Base-by-base conservation (phyloP, 2,329 filamentous ascomycete genomes). In the Aspergillus eucalypticola region DNA sequence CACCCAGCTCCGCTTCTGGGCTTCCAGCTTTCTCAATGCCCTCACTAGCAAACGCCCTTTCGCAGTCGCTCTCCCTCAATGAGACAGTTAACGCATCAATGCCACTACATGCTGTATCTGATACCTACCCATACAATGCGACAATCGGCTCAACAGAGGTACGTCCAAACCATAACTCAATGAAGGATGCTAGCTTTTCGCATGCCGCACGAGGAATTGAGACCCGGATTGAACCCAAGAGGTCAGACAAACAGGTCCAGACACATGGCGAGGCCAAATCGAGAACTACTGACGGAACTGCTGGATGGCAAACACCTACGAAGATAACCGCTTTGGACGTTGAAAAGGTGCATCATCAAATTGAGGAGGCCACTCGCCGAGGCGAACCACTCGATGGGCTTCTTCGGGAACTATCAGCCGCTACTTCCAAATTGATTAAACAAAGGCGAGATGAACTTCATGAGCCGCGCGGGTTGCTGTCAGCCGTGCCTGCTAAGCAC, bases 331-430 rank as follows among this genome's bases (percentile, higher is more conserved):
- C 66, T 6, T 49, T 61, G 7, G 67, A 71, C 11, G 60, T 75
- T 56, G 65, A 62, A 21, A 59, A 60, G n/a, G 41, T 75, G 27
- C 73, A 75, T 55, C 64, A 62, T 27, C 68, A 64, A 21, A 74
- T 74, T 15, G 71, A 74, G 59, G 64, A 67, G 46, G 70, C 72
- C 17, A 69, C 66, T 27, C 67, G 66, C 48, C 66, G 64, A 10
- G 69, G 69, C 15, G 68, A 72, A 23, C 60, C 69, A 11, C 60
- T 74, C 23, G 69, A 70, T 17, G 64, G 50, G 11, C 66, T 74
- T 6, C 66, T 75, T 23, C 61, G 69, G 50, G 72, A 72, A 39
- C 67, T 75, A 8, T 66, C 69, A 35, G 52, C 53, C 38, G 63
- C 62, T 2, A 66, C 68, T n/a, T 17, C 15, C 42, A 19, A 19